Evolutionary conservation across 2,329 filamentous ascomycete genomes (phyloP).

Genomic region (Parafenestella ontariensis): DNA sequence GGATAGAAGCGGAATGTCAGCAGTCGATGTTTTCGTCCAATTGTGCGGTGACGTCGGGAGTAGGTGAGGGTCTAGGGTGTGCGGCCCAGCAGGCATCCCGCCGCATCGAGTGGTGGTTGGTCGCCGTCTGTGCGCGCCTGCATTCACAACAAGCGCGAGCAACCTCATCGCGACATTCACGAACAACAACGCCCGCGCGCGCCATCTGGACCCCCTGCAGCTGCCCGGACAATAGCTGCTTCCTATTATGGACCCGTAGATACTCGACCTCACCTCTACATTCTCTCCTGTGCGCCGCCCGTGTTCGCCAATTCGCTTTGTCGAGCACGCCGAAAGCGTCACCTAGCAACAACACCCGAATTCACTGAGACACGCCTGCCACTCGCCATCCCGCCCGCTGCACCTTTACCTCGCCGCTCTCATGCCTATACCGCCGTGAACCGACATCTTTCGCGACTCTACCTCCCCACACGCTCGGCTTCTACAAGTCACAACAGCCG

Average conservation of each 20-base stretch:
- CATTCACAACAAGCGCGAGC: constrained; percentile 36
- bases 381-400: constrained; percentile 6
- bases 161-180: constrained; percentile 18
- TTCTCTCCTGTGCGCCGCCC: constrained; percentile 21
- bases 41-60: constrained; percentile 21
- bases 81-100: constrained; percentile 9
- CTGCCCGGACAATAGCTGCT: constrained; percentile 14
- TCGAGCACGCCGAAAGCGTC: constrained; percentile 44
- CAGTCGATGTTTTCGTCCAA: no score
- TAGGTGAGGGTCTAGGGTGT: constrained; percentile 7
- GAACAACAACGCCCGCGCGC: constrained; percentile 15
- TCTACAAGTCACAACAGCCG: constrained; percentile 17
- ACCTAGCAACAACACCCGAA: constrained; percentile 38
- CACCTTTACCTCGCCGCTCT: constrained; percentile 23
- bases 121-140: constrained; percentile 10
- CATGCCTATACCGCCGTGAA: constrained; percentile 32
- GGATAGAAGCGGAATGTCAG: no score
- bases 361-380: constrained; percentile 25
- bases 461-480: constrained; percentile 9
- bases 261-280: constrained; percentile 14
- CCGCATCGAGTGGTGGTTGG: not conserved
- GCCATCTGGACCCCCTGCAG: constrained; percentile 11
- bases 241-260: constrained; percentile 19
- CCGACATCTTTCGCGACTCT: constrained; percentile 9
- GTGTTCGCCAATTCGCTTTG: constrained; percentile 49